Percentiles rank a stretch among this genome's conserved stretches.
phyloP scores from a whole-genome alignment of 2,329 filamentous ascomycete genomes.

The Penicillium sp. region DNA sequence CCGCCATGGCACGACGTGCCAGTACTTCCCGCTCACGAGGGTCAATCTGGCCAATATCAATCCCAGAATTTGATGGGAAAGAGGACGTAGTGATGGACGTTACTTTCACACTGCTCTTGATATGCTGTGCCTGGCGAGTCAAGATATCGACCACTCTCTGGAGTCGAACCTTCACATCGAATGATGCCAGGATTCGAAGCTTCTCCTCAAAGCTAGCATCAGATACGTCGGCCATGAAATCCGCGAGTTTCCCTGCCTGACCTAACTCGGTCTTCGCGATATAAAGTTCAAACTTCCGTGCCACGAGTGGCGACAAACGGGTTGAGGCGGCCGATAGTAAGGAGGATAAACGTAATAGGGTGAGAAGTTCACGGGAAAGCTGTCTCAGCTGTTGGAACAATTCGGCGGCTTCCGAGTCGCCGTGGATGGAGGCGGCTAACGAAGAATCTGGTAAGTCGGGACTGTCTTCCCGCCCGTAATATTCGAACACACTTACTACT shows the following conservation, averaged over 20 bases:
- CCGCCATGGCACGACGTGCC: slow-evolving; percentile 45
- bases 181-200: slow-evolving; percentile 76
- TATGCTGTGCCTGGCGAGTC: slow-evolving; percentile 74
- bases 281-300: slow-evolving; percentile 80
- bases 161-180: slow-evolving; percentile 75
- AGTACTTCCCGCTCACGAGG: slow-evolving; percentile 48
- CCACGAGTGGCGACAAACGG: slow-evolving; percentile 77
- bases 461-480: neutral
- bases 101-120: slow-evolving; percentile 86
- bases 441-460: slow-evolving; percentile 7
- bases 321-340: slow-evolving; percentile 72
- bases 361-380: slow-evolving; percentile 80
- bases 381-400: slow-evolving; percentile 80
- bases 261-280: slow-evolving; percentile 78
- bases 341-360: slow-evolving; percentile 78
- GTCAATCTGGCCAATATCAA: slow-evolving; percentile 55
- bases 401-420: slow-evolving; percentile 65
- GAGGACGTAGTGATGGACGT: slow-evolving; percentile 71
- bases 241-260: slow-evolving; percentile 82
- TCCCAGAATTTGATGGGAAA: slow-evolving; percentile 59
- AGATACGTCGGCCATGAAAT: slow-evolving; percentile 95
- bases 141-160: slow-evolving; percentile 81
- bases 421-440: slow-evolving; percentile 39
- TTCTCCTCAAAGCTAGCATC: slow-evolving; percentile 90
- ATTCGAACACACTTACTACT: slow-evolving; percentile 51